Base-by-base conservation (phyloP, 495 filamentous ascomycete species). In the Xylaria acuta region DNA sequence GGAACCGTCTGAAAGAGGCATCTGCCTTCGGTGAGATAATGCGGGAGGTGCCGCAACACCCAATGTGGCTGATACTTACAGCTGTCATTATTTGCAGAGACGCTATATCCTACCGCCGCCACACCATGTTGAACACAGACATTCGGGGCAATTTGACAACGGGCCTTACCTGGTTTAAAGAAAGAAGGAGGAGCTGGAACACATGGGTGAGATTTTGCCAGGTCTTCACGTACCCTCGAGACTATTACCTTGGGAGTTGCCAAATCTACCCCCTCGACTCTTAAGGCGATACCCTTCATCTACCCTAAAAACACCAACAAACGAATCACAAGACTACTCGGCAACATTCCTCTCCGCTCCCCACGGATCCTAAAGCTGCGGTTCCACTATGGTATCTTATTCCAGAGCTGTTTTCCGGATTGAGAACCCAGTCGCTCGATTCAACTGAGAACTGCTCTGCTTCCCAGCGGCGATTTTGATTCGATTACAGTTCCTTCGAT, bases 1-100 rank as follows among this genome's bases (percentile, higher is more conserved):
- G 81, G 80, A 62, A 79, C 20, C 63, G 64, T 66, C 18, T 72
- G 53, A 67, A 49, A 51, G 27, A 51, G 64, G 32, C 51, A 51
- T 25, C 6, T 59, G 38, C 20, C 47, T 56, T 36, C 34, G 41
- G 47, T 32, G 64, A 22, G 3, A n/a, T 14, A 3, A 27, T 53
- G 49, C 20, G 36, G 16, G n/a, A 18, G 3, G 25, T 25, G 18
- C 22, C 22, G 25, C 41, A 56, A 22, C 18, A 9, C 11, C 4
- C 36, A 45, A 20, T 47, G 36, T 43, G 14, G 51, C 25, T 43
- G 38, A 45, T 14, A n/a, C 5, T 32, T 20, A 3, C 16, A n/a
- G 16, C 18, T 36, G 22, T 32, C n/a, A 47, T 45, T 34, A 5
- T 65, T 30, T 68, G 32, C n/a, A 5, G 47, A 36, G 7, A 27